Base-by-base conservation (phyloP, 1,139 yeast genomes). In the Pichia sp. region DNA sequence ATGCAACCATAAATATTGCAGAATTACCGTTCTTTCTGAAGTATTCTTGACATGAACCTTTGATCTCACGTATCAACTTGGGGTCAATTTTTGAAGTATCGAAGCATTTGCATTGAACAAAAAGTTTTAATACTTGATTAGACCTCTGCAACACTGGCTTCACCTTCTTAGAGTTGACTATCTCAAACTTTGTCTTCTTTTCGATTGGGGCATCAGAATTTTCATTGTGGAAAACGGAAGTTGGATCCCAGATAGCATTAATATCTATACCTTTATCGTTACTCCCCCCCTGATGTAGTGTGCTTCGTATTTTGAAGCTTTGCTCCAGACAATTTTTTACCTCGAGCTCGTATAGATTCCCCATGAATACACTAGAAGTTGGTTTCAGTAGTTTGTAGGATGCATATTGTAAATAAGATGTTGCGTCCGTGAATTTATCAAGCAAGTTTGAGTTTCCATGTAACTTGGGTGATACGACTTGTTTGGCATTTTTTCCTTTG, bases 241-340 rank as follows among this genome's bases (percentile, higher is more conserved):
- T 38, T 8, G 62, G 64, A 55, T 81, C 74, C 90, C 90, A 84
- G 48, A 72, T 71, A 0, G 88, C 89, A 13, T 76, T 70, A 1
- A 87, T 72, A 67, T 88, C 96, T 5, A 87, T 75, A 0, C 96
- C 96, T 51, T 80, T 78, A 64, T 88, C 96, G 58, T 80, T 79
- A 0, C 88, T 74, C 0, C 95, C 93, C 1, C 95, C 95, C 54
- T 77, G 74, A 54, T 74, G 75, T 5, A 64, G 57, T 30, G 76
- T 54, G 4, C 70, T 56, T 3, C 64, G 57, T 59, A 83, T 75
- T 26, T 72, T 63, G 32, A 84, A 68, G 49, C 72, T 66, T 1
- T 69, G 55, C 53, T 73, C 69, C 2, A 85, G 69, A 59, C 78
- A 75, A 50, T 78, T 72, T 64, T 79, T 75, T 38, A 81, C 75